Percentiles rank a stretch among this genome's conserved stretches.
These are phyloP conservation scores for Tetrahymena thermophila DNA, from an alignment of 73 alveolate species.

Conservation along the genomic window DNA sequence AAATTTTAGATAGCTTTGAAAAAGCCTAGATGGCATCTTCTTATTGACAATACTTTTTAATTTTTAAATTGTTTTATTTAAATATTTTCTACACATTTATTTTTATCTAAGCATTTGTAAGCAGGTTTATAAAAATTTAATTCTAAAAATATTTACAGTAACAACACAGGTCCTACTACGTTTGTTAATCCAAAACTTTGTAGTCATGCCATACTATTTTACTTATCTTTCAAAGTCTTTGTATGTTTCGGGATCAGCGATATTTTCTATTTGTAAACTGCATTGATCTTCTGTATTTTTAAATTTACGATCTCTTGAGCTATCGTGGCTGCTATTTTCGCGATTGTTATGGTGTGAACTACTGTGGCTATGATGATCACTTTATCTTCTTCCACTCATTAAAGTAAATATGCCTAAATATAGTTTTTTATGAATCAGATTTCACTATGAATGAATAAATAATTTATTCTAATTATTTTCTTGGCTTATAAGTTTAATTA, in stretches of 20 bases:
- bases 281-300: background rate
- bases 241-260: background rate
- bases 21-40: background rate
- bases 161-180: background rate
- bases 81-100: no score
- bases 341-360: background rate
- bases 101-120: background rate
- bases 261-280: background rate
- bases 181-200: background rate
- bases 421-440: background rate
- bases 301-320: background rate
- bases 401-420: no score
- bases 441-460: no score
- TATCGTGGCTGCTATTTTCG: background rate
- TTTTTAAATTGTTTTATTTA: no score
- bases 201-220: background rate
- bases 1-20: background rate
- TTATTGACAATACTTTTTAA: background rate
- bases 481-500: background rate
- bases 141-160: background rate
- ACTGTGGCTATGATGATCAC: background rate
- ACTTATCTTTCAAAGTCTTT: background rate
- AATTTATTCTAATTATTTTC: background rate
- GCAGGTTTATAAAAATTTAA: background rate
- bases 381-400: background rate